Base-by-base conservation (phyloP, 2,329 filamentous ascomycete genomes). In the Tolypocladium guangdongense region DNA sequence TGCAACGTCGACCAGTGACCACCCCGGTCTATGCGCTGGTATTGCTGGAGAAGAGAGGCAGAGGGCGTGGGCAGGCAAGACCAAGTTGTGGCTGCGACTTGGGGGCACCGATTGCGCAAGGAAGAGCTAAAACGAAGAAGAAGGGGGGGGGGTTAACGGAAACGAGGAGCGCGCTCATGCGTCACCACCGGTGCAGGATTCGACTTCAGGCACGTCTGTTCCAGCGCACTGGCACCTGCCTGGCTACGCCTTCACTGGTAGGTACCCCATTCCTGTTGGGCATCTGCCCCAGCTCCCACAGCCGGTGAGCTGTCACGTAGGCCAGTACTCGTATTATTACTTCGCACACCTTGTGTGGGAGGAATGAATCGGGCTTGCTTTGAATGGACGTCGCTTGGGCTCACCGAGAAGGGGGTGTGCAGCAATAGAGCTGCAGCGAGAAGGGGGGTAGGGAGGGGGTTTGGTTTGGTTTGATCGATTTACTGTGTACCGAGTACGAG, bases 51-150 rank as follows among this genome's bases (percentile, higher is more conserved):
- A 49, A 50, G 30, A 11, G 7, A 18, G 20, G 30, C 22, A 52
- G 35, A 30, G 11, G n/a, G 11, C 35, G n/a, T 20, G 47, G 32
- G n/a, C 20, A 43, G 38, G 33, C 32, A 27, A n/a, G 36, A 20
- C 52, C 39, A 45, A 32, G 27, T 46, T 49, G 46, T 53, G 47
- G 49, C 52, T 53, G 52, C 49, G 46, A 50, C 47, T 37, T 32
- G 35, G 38, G 39, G 47, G 46, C 32, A 43, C 47, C 33, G 22
- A 36, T 18, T 41, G 27, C 36, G 30, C 22, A 51, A 22, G 49
- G 49, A 27, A 51, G 36, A 51, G 49, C 49, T 41, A 51, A 51
- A 24, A 43, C 30, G 36, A 37, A 35, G 20, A 33, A 30, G 27
- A 20, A 32, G 20, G 47, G 16, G 22, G 35, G 30, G 22, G 35